Evolutionary conservation across 2,329 filamentous ascomycete species (phyloP), one percentile per base, ranked within the genome.

Genomic region (Diplodia mutila): DNA sequence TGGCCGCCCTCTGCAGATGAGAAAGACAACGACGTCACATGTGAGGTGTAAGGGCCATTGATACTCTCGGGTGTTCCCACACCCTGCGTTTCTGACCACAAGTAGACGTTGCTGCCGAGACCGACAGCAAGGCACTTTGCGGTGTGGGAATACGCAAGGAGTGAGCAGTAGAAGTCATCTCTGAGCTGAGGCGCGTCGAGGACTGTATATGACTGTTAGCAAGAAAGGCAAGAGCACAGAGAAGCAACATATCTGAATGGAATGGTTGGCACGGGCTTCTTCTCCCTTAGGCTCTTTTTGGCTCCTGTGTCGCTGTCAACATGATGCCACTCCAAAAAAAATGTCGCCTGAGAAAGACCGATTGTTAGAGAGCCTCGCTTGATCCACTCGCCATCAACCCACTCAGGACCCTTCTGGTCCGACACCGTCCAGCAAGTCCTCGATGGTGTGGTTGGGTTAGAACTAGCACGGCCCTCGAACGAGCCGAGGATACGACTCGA

Each of bases 121-220:
- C 92, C 94, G 21, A 98, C 92, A 21, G 93, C 94, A 18, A 99
- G 85, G 16, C 90, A 91, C 65, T 91, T 87, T 61, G 88, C 86
- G 8, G 87, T 91, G 49, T 85, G 79, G 0, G 91, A 97, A 77
- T 97, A 98, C 11, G 95, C 93, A 65, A 99, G 84, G 2, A 94
- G 85, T 0, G 94, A 95, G 80, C 93, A 97, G 77, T 99, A 99
- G 77, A 94, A 99, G 78, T 99, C 94, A 73, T 98, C 93, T 67
- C 93, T 89, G n/a, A 98, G 83, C 63, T 89, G 87, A 2, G 94
- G 93, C 9, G 94, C 94, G 80, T 97, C 93, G 5, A 99, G 85
- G 7, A 97, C 91, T 80, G 89, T 91, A 70, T 11, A n/a, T 27
- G 25, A 2, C 18, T 68, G 74, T 84, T 67, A 85, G 75, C 52